phyloP scores from a whole-genome alignment of 768 basidiomycete species.

The Agaricus blazei region DNA sequence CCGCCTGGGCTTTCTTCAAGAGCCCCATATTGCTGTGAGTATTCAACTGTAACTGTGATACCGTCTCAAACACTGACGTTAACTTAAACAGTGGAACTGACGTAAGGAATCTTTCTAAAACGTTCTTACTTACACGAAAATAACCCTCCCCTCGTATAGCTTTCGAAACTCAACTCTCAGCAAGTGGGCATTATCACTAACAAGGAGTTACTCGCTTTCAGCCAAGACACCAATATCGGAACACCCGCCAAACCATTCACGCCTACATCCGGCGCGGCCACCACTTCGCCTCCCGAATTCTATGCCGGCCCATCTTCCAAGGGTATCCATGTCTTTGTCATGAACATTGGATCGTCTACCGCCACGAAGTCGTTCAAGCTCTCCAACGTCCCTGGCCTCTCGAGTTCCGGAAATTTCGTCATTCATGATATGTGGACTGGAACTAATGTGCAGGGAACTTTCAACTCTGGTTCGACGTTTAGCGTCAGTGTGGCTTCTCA shows the following conservation, averaged over 20 bases:
- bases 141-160: constrained; percentile 21
- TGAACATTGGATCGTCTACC: constrained; percentile 37
- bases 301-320: constrained; percentile 44
- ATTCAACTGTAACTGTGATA: not conserved
- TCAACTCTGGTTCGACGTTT: constrained; percentile 28
- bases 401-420: constrained; percentile 28
- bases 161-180: constrained; percentile 31
- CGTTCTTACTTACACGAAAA: constrained; percentile 3
- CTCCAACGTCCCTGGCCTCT: constrained; percentile 40
- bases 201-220: constrained; percentile 47
- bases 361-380: constrained; percentile 42
- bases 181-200: constrained; percentile 48
- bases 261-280: constrained; percentile 29
- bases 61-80: not conserved
- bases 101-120: constrained; percentile 19
- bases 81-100: constrained; percentile 29
- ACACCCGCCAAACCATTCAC: constrained; percentile 45
- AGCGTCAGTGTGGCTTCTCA: constrained; percentile 39
- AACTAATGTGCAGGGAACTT: constrained; percentile 36
- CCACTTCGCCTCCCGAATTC: constrained; percentile 46
- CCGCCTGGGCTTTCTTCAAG: constrained; percentile 55
- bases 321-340: constrained; percentile 50
- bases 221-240: constrained; percentile 42
- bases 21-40: constrained; percentile 49
- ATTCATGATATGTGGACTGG: constrained; percentile 55